phyloP scores from a whole-genome alignment of 176 grass and related monocot genomes.

The Avena eriantha region DNA sequence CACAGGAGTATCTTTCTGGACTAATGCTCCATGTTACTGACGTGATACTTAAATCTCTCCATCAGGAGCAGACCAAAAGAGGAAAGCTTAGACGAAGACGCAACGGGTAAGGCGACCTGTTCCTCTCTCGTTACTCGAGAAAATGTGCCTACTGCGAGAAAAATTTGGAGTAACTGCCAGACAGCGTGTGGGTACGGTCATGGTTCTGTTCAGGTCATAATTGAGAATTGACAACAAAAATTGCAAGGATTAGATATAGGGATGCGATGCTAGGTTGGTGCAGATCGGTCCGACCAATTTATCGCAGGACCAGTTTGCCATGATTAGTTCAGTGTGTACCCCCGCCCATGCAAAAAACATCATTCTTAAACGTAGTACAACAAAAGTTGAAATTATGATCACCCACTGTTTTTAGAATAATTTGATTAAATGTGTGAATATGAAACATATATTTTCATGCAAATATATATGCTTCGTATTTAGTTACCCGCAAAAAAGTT shows the following conservation, averaged over 20 bases:
- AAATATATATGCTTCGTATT: too few relatives aligned
- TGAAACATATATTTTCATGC: too few relatives aligned
- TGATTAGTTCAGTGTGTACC: background rate
- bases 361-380: background rate
- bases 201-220: background rate
- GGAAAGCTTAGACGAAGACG: slow-evolving; percentile 45
- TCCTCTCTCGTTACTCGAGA: background rate
- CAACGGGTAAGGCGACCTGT: background rate
- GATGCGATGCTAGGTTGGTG: background rate
- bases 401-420: too few relatives aligned
- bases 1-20: slow-evolving; percentile 16
- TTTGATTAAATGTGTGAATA: too few relatives aligned
- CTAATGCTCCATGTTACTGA: slow-evolving; percentile 38
- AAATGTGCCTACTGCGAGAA: slow-evolving; percentile 1
- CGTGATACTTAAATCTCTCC: background rate
- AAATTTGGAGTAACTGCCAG: background rate
- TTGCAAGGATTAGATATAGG: background rate
- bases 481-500: too few relatives aligned
- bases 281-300: background rate
- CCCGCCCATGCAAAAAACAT: background rate
- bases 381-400: background rate
- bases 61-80: slow-evolving; percentile 41
- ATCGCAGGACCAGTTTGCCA: background rate
- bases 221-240: background rate
- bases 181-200: background rate